Base-by-base conservation (phyloP, 768 basidiomycete genomes). In the Boletus vinaceobasis region DNA sequence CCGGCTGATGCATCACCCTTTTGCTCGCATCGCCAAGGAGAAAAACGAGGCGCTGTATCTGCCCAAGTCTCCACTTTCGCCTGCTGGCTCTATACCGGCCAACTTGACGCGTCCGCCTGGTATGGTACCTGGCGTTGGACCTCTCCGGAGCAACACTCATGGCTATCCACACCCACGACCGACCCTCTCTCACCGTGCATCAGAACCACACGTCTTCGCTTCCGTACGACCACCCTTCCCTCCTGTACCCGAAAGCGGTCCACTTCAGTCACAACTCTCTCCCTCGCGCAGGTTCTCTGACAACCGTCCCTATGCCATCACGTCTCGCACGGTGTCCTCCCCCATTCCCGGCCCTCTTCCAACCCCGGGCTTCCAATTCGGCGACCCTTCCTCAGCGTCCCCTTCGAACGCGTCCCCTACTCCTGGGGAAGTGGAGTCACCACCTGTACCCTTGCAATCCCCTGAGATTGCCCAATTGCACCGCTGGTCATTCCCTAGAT, bases 311-410 rank as follows among this genome's bases (percentile, higher is more conserved):
- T 83, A 77, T 60, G 69, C 79, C 7, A 65, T 81, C 52, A 73
- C 78, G 29, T 74, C 80, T 7, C 79, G 84, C 36, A 62, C 74
- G 67, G 77, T 43, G 75, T 74, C 53, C 68, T 82, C 56, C 71
- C 83, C 70, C 2, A 72, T 72, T 48, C 70, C 70, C 9, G 85
- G 85, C 3, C 85, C 85, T 5, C 73, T 86, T 17, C 85, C 85
- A 2, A 75, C 77, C 5, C 83, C 83, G 38, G 79, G 78, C 52
- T 86, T 83, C 73, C 82, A 82, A 43, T 87, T 87, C 59, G 85
- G 85, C 54, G 77, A 78, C 10, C 80, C 85, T 29, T 80, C 74
- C 47, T 78, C 78, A 3, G 74, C 65, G 7, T 61, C 74, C 2
- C 62, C 79, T 0, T 75, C 80, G 3, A 75, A 79, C 59, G 67